Evolutionary conservation across 257 asterid genomes (phyloP).

Genomic region (Solanum sitiens): DNA sequence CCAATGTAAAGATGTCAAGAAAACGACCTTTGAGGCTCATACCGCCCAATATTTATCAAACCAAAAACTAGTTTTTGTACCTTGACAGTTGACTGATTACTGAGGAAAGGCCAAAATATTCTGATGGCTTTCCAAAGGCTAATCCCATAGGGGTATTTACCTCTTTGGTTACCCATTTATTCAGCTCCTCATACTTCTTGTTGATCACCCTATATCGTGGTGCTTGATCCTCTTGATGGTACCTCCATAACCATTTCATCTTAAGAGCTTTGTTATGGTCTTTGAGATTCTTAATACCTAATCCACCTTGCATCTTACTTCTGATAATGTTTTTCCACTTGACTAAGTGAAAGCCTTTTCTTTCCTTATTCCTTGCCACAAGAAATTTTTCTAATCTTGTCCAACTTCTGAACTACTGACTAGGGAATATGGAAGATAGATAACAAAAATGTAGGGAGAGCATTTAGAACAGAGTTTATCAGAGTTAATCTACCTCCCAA

Average conservation of each 20-base stretch:
- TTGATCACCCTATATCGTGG: neutral
- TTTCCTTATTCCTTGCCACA: neutral
- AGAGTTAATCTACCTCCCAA: too few species aligned
- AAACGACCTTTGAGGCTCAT: too few species aligned
- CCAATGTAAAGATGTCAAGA: too few species aligned
- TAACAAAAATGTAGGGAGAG: too few species aligned
- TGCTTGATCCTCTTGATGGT: neutral
- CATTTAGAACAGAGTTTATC: too few species aligned
- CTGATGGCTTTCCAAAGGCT: too few species aligned
- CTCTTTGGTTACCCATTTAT: neutral
- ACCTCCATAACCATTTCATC: neutral
- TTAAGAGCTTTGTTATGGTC: neutral
- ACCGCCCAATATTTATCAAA: too few species aligned
- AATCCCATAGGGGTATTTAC: neutral
- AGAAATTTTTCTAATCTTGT: neutral
- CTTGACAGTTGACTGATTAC: too few species aligned
- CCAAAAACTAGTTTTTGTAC: too few species aligned
- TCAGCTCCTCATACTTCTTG: neutral
- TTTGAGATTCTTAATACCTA: neutral
- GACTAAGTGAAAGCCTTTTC: neutral
- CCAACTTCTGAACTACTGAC: neutral
- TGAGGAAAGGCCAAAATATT: too few species aligned
- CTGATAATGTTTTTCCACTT: neutral
- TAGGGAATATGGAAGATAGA: neutral
- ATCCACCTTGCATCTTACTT: neutral